Evolutionary conservation across 1,284 basidiomycete species (phyloP), one percentile per base, ranked within the genome.

Genomic region (Microbotryomycetes sp.): DNA sequence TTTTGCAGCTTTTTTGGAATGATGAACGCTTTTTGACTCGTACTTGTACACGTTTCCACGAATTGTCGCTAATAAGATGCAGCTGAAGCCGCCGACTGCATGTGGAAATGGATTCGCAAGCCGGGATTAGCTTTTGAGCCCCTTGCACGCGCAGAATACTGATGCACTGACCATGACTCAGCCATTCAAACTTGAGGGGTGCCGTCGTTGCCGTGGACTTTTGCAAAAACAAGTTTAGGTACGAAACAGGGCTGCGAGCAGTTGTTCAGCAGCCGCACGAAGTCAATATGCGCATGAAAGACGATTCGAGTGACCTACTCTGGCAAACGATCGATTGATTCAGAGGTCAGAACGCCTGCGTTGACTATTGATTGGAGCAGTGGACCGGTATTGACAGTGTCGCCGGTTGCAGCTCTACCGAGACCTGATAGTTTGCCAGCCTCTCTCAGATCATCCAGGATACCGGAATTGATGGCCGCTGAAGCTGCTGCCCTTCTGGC

Each of bases 191-290:
- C 16, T 25, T 47, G 22, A 59, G 29, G 32, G 59, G 57, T 25
- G 52, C 30, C 6, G 47, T 49, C 19, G 57, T 51, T 3, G 45
- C 52, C 16, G 63, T 58, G 55, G 56, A 64, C 16, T 51, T 36
- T 25, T 60, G 59, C 2, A 54, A 48, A 46, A 58, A 64, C 5
- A 45, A 6, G 6, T 61, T 58, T 56, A 64, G 55, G 48, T 64
- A 64, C 2, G 47, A 47, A 23, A 49, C 12, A 1, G 55, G 49
- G 36, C 58, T 64, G 58, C 9, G 3, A 16, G 22, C 45, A 6
- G 19, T 6, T 9, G 2, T 19, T 6, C 12, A 30, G 28, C 12
- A 30, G 6, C 31, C 6, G 49, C 19, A n/a, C 28, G 49, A 4
- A 47, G 3, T 26, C n/a, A n/a, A n/a, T n/a, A n/a, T n/a, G n/a